Evolutionary conservation across 2,329 filamentous ascomycete genomes (phyloP), one percentile per base, ranked within the genome.

Genomic region (Fusarium tupiense): DNA sequence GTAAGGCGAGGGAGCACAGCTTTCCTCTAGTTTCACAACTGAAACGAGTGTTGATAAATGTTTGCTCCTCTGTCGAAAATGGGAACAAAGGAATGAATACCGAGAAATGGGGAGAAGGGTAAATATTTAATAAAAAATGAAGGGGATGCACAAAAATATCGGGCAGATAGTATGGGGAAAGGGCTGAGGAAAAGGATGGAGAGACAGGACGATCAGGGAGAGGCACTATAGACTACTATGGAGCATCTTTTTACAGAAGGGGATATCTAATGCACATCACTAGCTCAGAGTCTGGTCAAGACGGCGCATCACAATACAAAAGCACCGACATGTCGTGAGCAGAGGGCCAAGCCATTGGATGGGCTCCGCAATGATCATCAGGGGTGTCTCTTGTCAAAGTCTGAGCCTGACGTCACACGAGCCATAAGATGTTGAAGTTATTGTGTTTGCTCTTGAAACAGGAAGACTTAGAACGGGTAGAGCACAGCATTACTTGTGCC

Each of bases 1-100:
- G 52, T 49, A 61, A 72, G 54, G 67, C 49, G 63, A 75, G 75
- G 76, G 70, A 78, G 76, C 76, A 69, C 76, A 78, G 76, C 76
- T 78, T 70, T 72, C 71, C 73, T 71, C 44, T 49, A 52, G 76
- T 77, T 71, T 58, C 65, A 77, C 74, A 74, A 54, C 62, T 64
- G 76, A 78, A 75, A 73, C 63, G 74, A 77, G 66, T 52, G 67
- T 46, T 64, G 60, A 52, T 59, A 43, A 49, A 65, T 75, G 70
- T 62, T 72, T 78, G 61, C 43, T 72, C 60, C n/a, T 69, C 52
- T 29, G 35, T 46, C 54, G 47, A 60, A 60, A 35, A 58, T 41
- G 52, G 52, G 44, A 53, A 57, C 9, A 29, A 38, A 58, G 61
- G 46, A 63, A n/a, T 37, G 12, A 22, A 19, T 43, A 29, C 20